Base-by-base conservation (phyloP, 805 yeast genomes). In the Wickerhamomyces mucosus region DNA sequence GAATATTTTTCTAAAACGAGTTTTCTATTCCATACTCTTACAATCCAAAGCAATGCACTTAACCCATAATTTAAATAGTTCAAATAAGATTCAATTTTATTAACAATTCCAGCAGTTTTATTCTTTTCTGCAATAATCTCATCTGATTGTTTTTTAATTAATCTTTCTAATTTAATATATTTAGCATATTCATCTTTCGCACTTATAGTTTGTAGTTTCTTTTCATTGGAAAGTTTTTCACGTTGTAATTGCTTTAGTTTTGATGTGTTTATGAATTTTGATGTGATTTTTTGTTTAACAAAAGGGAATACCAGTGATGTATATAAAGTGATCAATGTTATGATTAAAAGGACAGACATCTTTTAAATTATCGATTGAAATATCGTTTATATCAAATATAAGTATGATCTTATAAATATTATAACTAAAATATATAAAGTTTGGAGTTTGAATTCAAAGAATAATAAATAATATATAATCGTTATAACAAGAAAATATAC, bases 151-250 rank as follows among this genome's bases (percentile, higher is more conserved):
- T 32, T 19, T 13, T 41, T 38, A 21, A 27, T 23, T 21, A 29
- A 26, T 29, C 98, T 69, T 48, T 85, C 88, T 39, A 88, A 64
- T 53, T 85, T 85, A 1, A 96, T 94, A 97, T 97, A 92, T 48
- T 72, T 78, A 18, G 96, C 96, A 54, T 89, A 92, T 47, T 92
- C 77, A 52, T 92, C 96, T 55, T 89, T 96, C 2, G 96, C 89
- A 34, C 84, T 72, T 8, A 86, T 70, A 3, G 64, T n/a, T 14
- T 23, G 13, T 10, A 23, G 40, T 19, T 72, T 61, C 38, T 85
- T 69, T 43, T 23, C 16, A 6, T 15, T 14, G 16, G 7, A 7
- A 12, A 6, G 15, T 23, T 23, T 23, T 23, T 23, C 26, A 9
- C 7, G 7, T 13, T 23, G 13, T 11, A 23, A 23, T 13, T 23